Base-by-base conservation (phyloP, 805 yeast species). In the Geotrichum ghanense region DNA sequence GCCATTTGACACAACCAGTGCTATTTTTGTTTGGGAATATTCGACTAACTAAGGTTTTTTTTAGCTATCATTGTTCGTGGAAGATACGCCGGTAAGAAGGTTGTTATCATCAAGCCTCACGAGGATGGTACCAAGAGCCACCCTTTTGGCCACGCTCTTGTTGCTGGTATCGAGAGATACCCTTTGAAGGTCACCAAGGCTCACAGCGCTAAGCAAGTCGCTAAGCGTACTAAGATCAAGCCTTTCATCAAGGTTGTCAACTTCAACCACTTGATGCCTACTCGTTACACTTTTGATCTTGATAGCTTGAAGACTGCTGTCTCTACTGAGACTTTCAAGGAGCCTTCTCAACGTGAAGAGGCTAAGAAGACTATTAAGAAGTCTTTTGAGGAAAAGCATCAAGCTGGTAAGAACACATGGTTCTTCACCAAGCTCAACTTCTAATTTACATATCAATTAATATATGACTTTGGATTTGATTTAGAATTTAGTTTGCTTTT, bases 81-180 rank as follows among this genome's bases (percentile, higher is more conserved):
- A 70, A 92, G 98, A 79, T 90, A 80, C 86, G 98, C 98, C 72
- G 98, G 98, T 80, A 90, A 89, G 85, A 92, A 92, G 84, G 98
- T 92, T 62, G 98, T 92, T 72, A 88, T 92, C 70, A 89, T 92
- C 71, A 88, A 86, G 76, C 92, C 96, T 63, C 94, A 85, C 72
- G 97, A 92, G 69, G 97, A 92, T 69, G 98, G 98, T 71, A 79
- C 97, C 78, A 92, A 92, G 79, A 71, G 92, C 58, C 97, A 90
- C 80, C 92, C 94, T 67, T 92, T 88, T 85, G 95, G 96, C 72
- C 97, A 92, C 68, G 98, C 98, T 71, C 79, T 92, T 65, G 98
- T 92, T 68, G 97, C 95, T 62, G 98, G 98, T 81, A 81, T 92
- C 63, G 98, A 92, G 81, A 85, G 96, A 74, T 84, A 83, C 75